These are phyloP conservation scores for Rostrohypoxylon terebratum DNA, from an alignment of 495 filamentous ascomycete species.

Conservation along the genomic window DNA sequence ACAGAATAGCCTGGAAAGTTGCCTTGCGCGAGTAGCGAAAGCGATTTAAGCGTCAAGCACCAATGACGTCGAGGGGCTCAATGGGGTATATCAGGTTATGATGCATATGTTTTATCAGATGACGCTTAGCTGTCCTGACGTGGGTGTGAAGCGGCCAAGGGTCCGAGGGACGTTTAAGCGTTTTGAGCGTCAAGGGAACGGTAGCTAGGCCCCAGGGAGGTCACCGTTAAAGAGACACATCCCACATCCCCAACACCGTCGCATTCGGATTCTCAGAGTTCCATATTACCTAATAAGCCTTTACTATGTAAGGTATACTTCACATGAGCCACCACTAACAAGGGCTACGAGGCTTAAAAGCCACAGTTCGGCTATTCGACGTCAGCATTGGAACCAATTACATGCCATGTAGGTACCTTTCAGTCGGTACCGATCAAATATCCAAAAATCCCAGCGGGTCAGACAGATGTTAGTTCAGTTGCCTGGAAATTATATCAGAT, in stretches of 20 bases:
- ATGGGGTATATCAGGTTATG: constrained; percentile 5
- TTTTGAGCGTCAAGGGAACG: too few relatives aligned
- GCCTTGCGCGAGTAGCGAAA: not conserved
- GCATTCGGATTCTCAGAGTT: constrained; percentile 8
- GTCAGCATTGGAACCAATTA: not conserved
- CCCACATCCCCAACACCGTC: not conserved
- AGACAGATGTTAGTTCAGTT: not conserved
- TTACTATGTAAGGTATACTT: too few relatives aligned
- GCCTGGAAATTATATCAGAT: not conserved
- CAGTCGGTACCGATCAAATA: not conserved
- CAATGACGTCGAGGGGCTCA: not conserved
- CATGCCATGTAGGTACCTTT: too few relatives aligned
- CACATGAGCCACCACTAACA: not conserved
- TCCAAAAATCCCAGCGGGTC: not conserved
- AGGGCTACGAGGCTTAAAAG: not conserved
- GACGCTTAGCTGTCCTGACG: not conserved
- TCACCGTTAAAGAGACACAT: constrained; percentile 5
- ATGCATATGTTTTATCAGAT: constrained; percentile 11
- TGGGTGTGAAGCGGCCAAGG: not conserved
- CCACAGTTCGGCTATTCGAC: not conserved
- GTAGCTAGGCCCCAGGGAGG: constrained; percentile 1
- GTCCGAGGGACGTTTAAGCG: not conserved
- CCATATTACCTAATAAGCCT: too few relatives aligned
- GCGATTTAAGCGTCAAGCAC: not conserved
- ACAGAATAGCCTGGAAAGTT: constrained; percentile 1